Evolutionary conservation across 2,329 filamentous ascomycete species (phyloP), one percentile per base, ranked within the genome.

Genomic region (Ophiostoma montium): DNA sequence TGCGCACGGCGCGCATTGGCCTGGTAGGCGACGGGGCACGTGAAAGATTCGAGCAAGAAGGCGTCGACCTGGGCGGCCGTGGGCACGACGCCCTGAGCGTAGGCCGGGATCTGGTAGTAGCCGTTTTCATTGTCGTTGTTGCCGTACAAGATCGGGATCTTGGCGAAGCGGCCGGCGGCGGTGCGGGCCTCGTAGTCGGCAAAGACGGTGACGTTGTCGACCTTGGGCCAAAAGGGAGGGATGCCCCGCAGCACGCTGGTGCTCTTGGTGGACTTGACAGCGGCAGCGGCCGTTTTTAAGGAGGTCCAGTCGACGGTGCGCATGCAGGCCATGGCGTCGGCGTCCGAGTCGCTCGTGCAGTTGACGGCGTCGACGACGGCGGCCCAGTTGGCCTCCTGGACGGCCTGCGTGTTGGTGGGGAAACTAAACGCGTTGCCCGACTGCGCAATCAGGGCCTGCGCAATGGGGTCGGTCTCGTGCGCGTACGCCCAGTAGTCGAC

Each of bases 401-500:
- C 23, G 23, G 23, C 13, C 0, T 53, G 55, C 1, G 60, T 55
- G 47, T 70, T 70, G 18, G 65, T 55, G 5, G 65, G 62, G 53
- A 74, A 71, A 56, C 70, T 69, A 19, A 69, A 65, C 0, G 64
- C 68, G 2, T 65, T 70, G 46, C 63, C 72, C 35, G 71, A 72
- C 6, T 67, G 62, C 3, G 67, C 60, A 49, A 75, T 70, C 10
- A 72, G 59, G 3, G 64, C 70, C 7, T 62, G 58, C n/a, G 67
- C 65, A 21, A 76, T 75, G 6, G 72, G 70, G 38, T 75, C 69
- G 0, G 68, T 50, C 2, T 55, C 44, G 69, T 69, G 72, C 3
- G 72, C 68, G 47, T 72, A 75, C 5, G 68, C 63, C 61, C 68
- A 71, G 56, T 68, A 67, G 53, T 75, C 70, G 0, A 67, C 66